Percentiles rank a stretch among this genome's conserved stretches.
phyloP scores from a whole-genome alignment of 176 grass and related monocot species.

The Avena eriantha region DNA sequence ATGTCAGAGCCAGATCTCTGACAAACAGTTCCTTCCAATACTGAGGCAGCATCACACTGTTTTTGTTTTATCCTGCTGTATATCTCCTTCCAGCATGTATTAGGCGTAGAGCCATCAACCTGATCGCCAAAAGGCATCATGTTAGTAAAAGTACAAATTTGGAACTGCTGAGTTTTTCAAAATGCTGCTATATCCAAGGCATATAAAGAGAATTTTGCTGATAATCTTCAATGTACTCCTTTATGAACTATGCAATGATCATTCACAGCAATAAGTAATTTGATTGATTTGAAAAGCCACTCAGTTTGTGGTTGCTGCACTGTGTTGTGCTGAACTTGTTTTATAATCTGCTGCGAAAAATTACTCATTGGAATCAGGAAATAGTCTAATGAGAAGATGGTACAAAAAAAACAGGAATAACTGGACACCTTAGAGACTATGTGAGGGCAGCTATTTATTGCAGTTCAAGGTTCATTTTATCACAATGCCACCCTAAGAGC shows the following conservation, averaged over 20 bases:
- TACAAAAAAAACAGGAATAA: constrained; percentile 14
- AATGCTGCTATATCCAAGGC: constrained; percentile 12
- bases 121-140: constrained; percentile 34
- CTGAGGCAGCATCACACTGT: constrained; percentile 55
- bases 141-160: constrained; percentile 44
- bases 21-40: constrained; percentile 61
- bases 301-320: background rate
- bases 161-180: background rate
- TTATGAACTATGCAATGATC: constrained; percentile 7
- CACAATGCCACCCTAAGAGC: background rate
- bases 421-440: background rate
- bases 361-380: background rate
- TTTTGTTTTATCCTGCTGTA: constrained; percentile 79
- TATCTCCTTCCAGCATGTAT: constrained; percentile 97
- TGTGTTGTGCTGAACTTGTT: constrained; percentile 6
- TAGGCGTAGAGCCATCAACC: constrained; percentile 89
- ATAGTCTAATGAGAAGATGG: constrained; percentile 26
- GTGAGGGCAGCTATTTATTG: background rate
- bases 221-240: constrained; percentile 31
- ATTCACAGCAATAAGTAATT: constrained; percentile 27
- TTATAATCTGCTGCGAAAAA: background rate
- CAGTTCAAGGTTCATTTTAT: constrained; percentile 31
- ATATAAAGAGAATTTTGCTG: constrained; percentile 24
- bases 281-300: background rate
- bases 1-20: constrained; percentile 89